phyloP scores from a whole-genome alignment of 805 yeast species.

The Saturnispora quitensis region DNA sequence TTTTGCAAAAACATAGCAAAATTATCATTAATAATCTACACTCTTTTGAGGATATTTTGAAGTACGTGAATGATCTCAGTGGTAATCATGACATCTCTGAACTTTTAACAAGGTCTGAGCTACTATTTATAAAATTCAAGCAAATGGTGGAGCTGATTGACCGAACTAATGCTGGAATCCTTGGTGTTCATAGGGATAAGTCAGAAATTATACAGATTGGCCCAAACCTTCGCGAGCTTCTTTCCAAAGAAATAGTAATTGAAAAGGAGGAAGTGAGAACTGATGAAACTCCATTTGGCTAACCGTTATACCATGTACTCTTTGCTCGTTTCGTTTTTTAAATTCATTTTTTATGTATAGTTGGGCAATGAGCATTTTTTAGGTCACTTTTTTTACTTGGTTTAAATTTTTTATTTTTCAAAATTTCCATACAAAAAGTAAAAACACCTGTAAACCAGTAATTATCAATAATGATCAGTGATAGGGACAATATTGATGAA shows the following conservation, averaged over 20 bases:
- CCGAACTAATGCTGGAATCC: slow-evolving; percentile 26
- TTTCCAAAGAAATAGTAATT: slow-evolving; percentile 52
- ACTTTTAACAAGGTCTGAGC: slow-evolving; percentile 73
- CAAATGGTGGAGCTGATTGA: slow-evolving; percentile 77
- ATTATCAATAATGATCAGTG: background rate
- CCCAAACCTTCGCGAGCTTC: slow-evolving; percentile 48
- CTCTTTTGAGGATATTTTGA: slow-evolving; percentile 84
- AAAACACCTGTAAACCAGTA: slow-evolving; percentile 4
- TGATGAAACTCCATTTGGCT: slow-evolving; percentile 24
- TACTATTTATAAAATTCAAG: slow-evolving; percentile 69
- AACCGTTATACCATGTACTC: slow-evolving; percentile 13
- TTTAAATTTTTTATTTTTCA: background rate
- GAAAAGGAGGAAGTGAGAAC: slow-evolving; percentile 36
- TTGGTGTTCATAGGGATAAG: background rate
- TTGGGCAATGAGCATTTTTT: slow-evolving; percentile 1
- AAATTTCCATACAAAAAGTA: background rate
- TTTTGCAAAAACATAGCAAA: slow-evolving; percentile 78
- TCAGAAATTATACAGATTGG: slow-evolving; percentile 25
- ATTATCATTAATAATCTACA: slow-evolving; percentile 64
- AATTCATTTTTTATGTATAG: background rate
- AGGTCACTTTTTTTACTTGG: background rate
- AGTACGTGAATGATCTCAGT: slow-evolving; percentile 84
- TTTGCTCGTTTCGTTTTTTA: background rate
- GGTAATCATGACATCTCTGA: slow-evolving; percentile 69
- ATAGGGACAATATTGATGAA: background rate